phyloP scores from a whole-genome alignment of 345 rosid genomes.

The Bruguiera parviflora region DNA sequence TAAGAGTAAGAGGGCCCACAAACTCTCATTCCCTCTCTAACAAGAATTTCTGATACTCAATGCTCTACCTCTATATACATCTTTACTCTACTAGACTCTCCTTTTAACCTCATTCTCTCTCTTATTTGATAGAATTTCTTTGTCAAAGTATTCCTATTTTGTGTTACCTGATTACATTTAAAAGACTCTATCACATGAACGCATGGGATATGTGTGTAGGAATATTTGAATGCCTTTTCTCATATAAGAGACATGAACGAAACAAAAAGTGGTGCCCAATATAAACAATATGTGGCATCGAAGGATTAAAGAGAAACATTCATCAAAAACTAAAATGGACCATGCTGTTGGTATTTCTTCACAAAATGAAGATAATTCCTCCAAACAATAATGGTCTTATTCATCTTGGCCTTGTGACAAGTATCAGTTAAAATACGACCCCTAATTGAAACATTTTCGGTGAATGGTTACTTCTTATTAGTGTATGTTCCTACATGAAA shows the following conservation, averaged over 20 bases:
- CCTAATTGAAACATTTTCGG: conserved; percentile 76
- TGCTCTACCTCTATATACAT: no score
- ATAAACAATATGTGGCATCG: no score
- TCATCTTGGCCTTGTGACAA: conserved; percentile 89
- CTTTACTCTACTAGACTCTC: no score
- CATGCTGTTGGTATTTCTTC: conserved; percentile 81
- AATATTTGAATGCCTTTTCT: conserved; percentile 71
- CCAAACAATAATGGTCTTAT: conserved; percentile 78
- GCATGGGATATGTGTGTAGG: conserved; percentile 65
- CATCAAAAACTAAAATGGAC: background rate
- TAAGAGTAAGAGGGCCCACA: no score
- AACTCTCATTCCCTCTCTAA: no score
- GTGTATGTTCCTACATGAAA: conserved; percentile 58
- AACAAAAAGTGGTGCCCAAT: background rate
- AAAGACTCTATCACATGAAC: conserved; percentile 46
- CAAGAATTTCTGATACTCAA: no score
- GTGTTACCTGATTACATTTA: no score
- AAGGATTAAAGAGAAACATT: background rate
- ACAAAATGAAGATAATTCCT: conserved; percentile 80
- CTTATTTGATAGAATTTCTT: no score
- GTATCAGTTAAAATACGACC: conserved; percentile 86
- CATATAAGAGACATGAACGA: conserved; percentile 35
- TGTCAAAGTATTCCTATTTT: no score
- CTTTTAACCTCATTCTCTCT: no score
- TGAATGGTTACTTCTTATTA: conserved; percentile 79